Evolutionary conservation across 768 basidiomycete species (phyloP).

Genomic region (Lactifluus subvellereus): DNA sequence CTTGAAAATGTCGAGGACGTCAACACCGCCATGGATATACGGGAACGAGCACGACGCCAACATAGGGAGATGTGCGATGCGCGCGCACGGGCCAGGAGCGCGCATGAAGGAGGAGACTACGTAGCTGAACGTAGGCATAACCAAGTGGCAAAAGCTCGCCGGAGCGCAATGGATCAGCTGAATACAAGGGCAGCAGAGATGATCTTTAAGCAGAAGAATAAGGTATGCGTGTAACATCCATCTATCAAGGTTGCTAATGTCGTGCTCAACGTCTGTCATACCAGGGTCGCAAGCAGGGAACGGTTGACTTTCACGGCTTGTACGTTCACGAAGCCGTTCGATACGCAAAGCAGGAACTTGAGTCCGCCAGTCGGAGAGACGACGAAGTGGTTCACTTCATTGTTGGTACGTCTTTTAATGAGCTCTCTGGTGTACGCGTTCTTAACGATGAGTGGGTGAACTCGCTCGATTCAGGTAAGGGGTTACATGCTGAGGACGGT

Average conservation of each 20-base stretch:
- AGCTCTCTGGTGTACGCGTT: not conserved
- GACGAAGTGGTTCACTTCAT: slow-evolving; percentile 1
- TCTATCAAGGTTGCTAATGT: not conserved
- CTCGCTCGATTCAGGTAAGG: not conserved
- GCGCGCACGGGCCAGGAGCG: not conserved
- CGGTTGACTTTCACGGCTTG: slow-evolving; percentile 16
- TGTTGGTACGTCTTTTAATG: slow-evolving; percentile 1
- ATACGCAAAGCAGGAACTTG: slow-evolving; percentile 1
- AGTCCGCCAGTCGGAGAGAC: not conserved
- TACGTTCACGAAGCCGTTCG: slow-evolving; percentile 4
- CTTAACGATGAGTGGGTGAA: not conserved
- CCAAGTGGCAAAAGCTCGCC: not conserved
- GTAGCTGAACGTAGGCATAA: not conserved
- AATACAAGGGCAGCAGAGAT: slow-evolving; percentile 4
- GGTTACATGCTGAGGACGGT: not conserved
- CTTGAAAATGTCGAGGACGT: not conserved
- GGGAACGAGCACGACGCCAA: not conserved
- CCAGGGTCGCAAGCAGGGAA: slow-evolving; percentile 3
- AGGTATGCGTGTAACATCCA: not conserved
- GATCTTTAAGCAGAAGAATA: slow-evolving; percentile 8
- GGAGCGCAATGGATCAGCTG: not conserved
- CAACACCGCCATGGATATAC: not conserved
- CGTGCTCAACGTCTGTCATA: not conserved
- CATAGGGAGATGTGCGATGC: not conserved
- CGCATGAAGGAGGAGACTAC: not conserved